These are phyloP conservation scores for Penicillium hesseltinei DNA, from an alignment of 2,329 filamentous ascomycete species.

Conservation along the genomic window DNA sequence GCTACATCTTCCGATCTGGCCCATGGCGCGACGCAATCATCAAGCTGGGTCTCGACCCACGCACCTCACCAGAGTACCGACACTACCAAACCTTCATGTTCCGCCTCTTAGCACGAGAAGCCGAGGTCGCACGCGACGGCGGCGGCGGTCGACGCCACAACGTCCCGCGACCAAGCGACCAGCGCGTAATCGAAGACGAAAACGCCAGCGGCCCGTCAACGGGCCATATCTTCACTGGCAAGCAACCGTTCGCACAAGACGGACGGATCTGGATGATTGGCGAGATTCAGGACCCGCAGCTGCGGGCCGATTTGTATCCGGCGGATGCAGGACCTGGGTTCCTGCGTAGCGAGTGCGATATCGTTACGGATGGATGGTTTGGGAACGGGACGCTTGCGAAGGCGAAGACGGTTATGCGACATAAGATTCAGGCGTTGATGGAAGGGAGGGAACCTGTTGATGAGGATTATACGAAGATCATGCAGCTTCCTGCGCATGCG, in stretches of 20 bases:
- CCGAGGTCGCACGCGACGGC: constrained; percentile 34
- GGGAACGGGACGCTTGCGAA: constrained; percentile 78
- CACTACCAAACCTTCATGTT: constrained; percentile 89
- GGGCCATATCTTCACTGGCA: constrained; percentile 77
- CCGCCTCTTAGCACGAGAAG: constrained; percentile 55
- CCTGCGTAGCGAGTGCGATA: constrained; percentile 59
- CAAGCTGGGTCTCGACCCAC: constrained; percentile 81
- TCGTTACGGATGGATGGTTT: constrained; percentile 74
- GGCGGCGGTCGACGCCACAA: constrained; percentile 32
- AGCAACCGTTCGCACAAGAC: constrained; percentile 65
- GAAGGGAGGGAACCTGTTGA: constrained; percentile 35
- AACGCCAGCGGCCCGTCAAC: constrained; percentile 3
- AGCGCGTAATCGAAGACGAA: constrained; percentile 5
- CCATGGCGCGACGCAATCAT: constrained; percentile 89
- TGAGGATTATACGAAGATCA: constrained; percentile 36
- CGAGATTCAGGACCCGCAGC: constrained; percentile 79
- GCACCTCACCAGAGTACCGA: constrained; percentile 71
- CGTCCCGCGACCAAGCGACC: constrained; percentile 17
- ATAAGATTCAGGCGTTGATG: constrained; percentile 71
- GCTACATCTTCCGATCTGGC: constrained; percentile 88
- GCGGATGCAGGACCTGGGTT: constrained; percentile 51
- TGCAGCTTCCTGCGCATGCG: constrained; percentile 40
- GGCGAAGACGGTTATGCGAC: constrained; percentile 81
- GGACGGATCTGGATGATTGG: constrained; percentile 94
- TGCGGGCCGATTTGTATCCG: constrained; percentile 64